Evolutionary conservation across 495 filamentous ascomycete genomes (phyloP).

Genomic region (Cudoniella acicularis): DNA sequence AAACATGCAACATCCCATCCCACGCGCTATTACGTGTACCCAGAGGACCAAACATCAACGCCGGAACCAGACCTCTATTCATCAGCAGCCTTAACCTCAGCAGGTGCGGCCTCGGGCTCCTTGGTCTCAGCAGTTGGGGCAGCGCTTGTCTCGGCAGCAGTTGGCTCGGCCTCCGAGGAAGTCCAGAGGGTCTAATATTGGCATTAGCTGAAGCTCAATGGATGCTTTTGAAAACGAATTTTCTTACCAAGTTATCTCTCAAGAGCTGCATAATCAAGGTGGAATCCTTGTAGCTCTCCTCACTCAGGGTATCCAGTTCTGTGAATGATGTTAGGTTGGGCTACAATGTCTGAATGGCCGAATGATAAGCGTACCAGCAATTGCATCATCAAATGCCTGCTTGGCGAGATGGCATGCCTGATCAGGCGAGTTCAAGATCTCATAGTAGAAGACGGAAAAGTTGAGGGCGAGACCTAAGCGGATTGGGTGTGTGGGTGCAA

Average conservation of each 20-base stretch:
- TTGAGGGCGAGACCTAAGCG: constrained; percentile 96
- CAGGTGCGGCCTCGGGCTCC: constrained; percentile 22
- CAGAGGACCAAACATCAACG: constrained; percentile 26
- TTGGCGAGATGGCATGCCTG: constrained; percentile 99
- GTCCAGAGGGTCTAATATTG: constrained; percentile 89
- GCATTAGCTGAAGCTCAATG: constrained; percentile 25
- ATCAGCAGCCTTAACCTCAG: constrained; percentile 22
- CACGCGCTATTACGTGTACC: constrained; percentile 19
- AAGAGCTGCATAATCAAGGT: constrained; percentile 99
- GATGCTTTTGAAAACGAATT: not conserved
- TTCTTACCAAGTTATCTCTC: constrained; percentile 92
- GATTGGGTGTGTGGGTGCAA: constrained; percentile 98
- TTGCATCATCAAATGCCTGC: constrained; percentile 98
- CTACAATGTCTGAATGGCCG: not conserved
- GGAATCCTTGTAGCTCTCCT: constrained; percentile 99
- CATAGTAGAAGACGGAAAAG: constrained; percentile 99
- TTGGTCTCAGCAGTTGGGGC: constrained; percentile 25
- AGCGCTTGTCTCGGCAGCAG: constrained; percentile 56
- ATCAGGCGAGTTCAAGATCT: constrained; percentile 98
- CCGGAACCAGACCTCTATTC: constrained; percentile 24
- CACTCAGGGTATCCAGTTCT: constrained; percentile 97
- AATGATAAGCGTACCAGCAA: constrained; percentile 67
- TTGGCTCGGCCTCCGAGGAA: constrained; percentile 91
- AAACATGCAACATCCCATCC: constrained; percentile 27
- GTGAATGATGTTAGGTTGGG: constrained; percentile 15